These are phyloP conservation scores for Gossypium bickii DNA, from an alignment of 345 rosid genomes.

Conservation along the genomic window DNA sequence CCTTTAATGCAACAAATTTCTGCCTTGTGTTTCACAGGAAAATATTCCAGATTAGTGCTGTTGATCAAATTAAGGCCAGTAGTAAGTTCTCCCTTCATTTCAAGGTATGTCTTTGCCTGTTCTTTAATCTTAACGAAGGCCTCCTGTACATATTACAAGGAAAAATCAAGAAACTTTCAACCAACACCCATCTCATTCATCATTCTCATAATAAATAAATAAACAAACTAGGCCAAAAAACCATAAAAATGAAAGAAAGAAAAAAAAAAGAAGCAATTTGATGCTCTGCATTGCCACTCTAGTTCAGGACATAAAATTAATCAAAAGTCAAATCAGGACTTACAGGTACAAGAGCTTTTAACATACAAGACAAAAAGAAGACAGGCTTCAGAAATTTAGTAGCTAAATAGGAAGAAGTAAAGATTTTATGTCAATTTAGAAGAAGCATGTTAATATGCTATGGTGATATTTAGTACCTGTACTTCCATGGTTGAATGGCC, in stretches of 20 bases:
- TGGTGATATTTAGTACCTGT: conserved; percentile 52
- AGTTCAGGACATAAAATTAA: not conserved
- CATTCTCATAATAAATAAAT: not conserved
- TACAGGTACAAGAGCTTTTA: not conserved
- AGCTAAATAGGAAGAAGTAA: not conserved
- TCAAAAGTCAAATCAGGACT: not conserved
- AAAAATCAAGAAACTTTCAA: conserved; percentile 15
- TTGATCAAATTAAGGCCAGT: conserved; percentile 84
- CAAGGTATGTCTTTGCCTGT: conserved; percentile 94
- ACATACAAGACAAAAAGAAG: not conserved
- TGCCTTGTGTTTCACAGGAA: conserved; percentile 81
- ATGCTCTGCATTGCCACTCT: not conserved
- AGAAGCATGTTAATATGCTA: not conserved
- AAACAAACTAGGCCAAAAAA: conserved; percentile 7
- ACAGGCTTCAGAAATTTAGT: not conserved
- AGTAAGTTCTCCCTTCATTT: conserved; percentile 86
- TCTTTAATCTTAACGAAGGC: conserved; percentile 96
- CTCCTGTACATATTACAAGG: conserved; percentile 57
- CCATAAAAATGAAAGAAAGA: not conserved
- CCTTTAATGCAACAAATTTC: conserved; percentile 85
- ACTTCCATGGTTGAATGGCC: conserved; percentile 99
- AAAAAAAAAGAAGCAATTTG: not conserved
- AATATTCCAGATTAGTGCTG: conserved; percentile 90
- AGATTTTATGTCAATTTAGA: not conserved
- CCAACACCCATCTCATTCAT: not conserved